phyloP scores from a whole-genome alignment of 129 eudicot genomes.

The Scalesia atractyloides region DNA sequence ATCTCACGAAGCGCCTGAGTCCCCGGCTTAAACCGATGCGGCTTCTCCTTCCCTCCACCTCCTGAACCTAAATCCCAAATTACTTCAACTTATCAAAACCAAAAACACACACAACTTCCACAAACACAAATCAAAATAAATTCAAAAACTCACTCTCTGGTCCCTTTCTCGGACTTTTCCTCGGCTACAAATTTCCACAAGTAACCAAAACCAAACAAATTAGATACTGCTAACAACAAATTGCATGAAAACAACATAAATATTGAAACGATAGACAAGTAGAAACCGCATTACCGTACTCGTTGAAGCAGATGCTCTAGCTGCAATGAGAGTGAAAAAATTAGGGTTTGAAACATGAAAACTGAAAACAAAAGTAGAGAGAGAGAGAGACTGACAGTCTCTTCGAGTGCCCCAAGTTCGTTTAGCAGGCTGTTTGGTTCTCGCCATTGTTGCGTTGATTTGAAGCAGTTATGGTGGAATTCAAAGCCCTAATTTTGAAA shows the following conservation, averaged over 20 bases:
- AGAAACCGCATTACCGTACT: conserved; percentile 25
- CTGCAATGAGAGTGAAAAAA: conserved; percentile 22
- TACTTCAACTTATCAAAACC: conserved; percentile 5
- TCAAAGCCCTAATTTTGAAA: conserved; percentile 13
- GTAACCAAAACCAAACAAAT: neutral
- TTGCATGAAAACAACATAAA: neutral
- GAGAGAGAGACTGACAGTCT: conserved; percentile 20
- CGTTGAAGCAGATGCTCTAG: conserved; percentile 37
- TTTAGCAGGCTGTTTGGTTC: conserved; percentile 48
- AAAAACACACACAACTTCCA: conserved; percentile 4
- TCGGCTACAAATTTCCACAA: conserved; percentile 25
- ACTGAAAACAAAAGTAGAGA: neutral
- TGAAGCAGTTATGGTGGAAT: neutral
- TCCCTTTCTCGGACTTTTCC: conserved; percentile 7
- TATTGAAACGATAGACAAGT: neutral
- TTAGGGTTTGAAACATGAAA: conserved; percentile 31
- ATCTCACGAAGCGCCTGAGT: conserved; percentile 80
- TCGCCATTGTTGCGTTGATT: conserved; percentile 49
- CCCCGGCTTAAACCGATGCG: conserved; percentile 58
- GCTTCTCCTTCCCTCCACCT: conserved; percentile 29
- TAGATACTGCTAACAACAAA: neutral
- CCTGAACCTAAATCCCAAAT: conserved; percentile 32
- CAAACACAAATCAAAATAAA: neutral
- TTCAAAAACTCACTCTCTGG: conserved; percentile 26
- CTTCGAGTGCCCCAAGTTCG: conserved; percentile 26